Evolutionary conservation across 2,329 filamentous ascomycete species (phyloP).

Genomic region (Penicillium olsonii): DNA sequence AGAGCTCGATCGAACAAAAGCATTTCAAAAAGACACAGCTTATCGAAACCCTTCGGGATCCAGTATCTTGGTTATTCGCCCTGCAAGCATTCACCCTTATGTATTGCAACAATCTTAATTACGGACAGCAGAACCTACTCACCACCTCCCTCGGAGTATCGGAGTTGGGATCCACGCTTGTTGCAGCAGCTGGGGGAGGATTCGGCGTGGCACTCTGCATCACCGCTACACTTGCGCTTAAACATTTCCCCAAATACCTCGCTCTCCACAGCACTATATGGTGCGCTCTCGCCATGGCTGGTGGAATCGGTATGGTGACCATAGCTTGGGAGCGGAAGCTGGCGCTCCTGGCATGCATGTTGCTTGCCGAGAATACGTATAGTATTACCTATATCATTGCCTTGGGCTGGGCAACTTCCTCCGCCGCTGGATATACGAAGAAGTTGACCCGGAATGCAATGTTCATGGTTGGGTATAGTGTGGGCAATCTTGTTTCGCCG

Average conservation of each 20-base stretch:
- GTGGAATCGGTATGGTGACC: constrained; percentile 34
- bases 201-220: constrained; percentile 38
- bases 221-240: constrained; percentile 33
- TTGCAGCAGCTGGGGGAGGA: constrained; percentile 40
- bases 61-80: constrained; percentile 37
- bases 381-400: constrained; percentile 41
- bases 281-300: constrained; percentile 32
- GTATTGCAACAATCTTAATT: constrained; percentile 43
- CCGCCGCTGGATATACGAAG: constrained; percentile 33
- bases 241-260: constrained; percentile 32
- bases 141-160: constrained; percentile 38
- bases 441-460: constrained; percentile 35
- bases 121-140: constrained; percentile 43
- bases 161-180: constrained; percentile 43
- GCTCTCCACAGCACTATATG: constrained; percentile 35
- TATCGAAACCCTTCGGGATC: constrained; percentile 16
- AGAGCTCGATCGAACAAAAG: constrained; percentile 23
- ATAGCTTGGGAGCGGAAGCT: constrained; percentile 32
- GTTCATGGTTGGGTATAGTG: constrained; percentile 25
- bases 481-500: constrained; percentile 32
- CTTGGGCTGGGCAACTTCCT: constrained; percentile 42
- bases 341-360: constrained; percentile 33
- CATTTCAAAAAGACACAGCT: constrained; percentile 20
- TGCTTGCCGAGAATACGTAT: constrained; percentile 31
- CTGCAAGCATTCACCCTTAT: constrained; percentile 19